Evolutionary conservation across 2,329 filamentous ascomycete genomes (phyloP).

Genomic region (Arachnomyces sp.): DNA sequence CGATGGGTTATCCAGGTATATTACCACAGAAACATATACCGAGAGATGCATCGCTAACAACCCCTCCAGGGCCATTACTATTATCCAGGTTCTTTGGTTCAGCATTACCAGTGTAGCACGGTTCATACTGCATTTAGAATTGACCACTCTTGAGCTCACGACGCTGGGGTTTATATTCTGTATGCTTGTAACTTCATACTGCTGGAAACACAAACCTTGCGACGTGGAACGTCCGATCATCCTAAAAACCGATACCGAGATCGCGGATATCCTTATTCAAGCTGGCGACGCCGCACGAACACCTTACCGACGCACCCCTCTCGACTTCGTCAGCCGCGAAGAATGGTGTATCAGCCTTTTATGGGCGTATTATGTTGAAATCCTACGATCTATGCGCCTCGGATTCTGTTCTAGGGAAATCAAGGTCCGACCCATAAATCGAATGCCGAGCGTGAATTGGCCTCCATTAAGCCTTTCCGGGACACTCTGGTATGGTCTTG

Average conservation of each 20-base stretch:
- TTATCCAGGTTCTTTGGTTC: conserved; percentile 17
- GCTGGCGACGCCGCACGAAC: conserved; percentile 9
- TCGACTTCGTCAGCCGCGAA: conserved; percentile 6
- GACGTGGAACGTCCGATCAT: conserved; percentile 17
- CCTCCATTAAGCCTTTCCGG: background rate
- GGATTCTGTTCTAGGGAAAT: background rate
- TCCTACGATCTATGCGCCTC: background rate
- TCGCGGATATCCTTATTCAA: conserved; percentile 16
- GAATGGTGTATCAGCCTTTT: conserved; percentile 2
- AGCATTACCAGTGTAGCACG: conserved; percentile 10
- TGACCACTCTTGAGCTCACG: conserved; percentile 22
- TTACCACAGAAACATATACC: background rate
- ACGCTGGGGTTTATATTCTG: conserved; percentile 22
- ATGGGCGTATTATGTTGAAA: conserved; percentile 5
- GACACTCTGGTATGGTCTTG: background rate
- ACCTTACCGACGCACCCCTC: conserved; percentile 2
- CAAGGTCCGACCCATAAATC: background rate
- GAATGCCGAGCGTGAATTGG: background rate
- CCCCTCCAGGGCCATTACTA: conserved; percentile 7
- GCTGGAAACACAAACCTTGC: conserved; percentile 24
- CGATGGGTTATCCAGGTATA: conserved; percentile 12
- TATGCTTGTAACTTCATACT: conserved; percentile 18
- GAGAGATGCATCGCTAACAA: background rate
- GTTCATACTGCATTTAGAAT: conserved; percentile 11
- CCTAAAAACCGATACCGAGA: conserved; percentile 9